Evolutionary conservation across 1,284 basidiomycete genomes (phyloP).

Genomic region (Moesziomyces sp.): DNA sequence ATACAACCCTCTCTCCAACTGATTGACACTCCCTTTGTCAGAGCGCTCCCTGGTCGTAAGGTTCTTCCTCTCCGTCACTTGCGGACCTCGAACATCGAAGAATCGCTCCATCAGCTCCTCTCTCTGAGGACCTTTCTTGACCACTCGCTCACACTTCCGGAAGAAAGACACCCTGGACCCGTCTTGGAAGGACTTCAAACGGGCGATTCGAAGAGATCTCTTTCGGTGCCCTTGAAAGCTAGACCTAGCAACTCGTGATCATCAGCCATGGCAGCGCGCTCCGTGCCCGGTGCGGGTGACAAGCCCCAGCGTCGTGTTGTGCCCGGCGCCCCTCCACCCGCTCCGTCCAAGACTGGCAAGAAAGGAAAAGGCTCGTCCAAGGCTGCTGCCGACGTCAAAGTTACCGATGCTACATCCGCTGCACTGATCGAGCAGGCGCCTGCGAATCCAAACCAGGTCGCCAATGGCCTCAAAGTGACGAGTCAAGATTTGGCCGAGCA

Average conservation of each 20-base stretch:
- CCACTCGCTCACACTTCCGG: too few relatives aligned
- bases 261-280: constrained; percentile 25
- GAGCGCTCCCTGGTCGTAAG: too few relatives aligned
- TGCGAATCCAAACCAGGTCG: constrained; percentile 28
- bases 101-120: too few relatives aligned
- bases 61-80: too few relatives aligned
- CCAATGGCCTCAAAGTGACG: constrained; percentile 41
- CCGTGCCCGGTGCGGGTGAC: constrained; percentile 28
- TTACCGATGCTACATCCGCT: constrained; percentile 31
- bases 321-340: constrained; percentile 41
- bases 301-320: constrained; percentile 35
- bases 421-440: constrained; percentile 34
- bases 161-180: background rate
- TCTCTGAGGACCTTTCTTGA: too few relatives aligned
- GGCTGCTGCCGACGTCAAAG: constrained; percentile 21
- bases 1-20: too few relatives aligned
- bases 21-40: too few relatives aligned
- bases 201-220: too few relatives aligned
- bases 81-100: too few relatives aligned
- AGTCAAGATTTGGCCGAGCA: constrained; percentile 37
- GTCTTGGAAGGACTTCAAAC: background rate
- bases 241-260: background rate
- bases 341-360: constrained; percentile 23
- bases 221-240: too few relatives aligned
- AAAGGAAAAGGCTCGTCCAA: constrained; percentile 17